These are phyloP conservation scores for Bretschneidera sinensis DNA, from an alignment of 345 rosid species.

Conservation along the genomic window DNA sequence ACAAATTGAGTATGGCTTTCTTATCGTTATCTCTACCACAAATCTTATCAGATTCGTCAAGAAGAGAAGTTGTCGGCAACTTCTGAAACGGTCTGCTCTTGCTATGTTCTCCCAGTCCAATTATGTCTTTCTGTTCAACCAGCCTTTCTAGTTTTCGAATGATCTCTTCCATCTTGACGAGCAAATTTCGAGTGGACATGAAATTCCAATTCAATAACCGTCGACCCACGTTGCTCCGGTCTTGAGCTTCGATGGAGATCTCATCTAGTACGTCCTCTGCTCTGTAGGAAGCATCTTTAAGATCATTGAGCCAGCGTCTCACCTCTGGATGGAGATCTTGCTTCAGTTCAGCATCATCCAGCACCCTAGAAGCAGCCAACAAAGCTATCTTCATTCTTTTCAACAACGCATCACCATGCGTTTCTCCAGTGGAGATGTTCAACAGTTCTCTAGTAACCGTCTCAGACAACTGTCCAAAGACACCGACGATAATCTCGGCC, in stretches of 20 bases:
- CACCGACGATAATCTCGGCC: constrained; percentile 16
- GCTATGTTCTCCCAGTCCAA: constrained; percentile 23
- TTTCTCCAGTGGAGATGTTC: constrained; percentile 13
- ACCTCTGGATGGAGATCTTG: constrained; percentile 24
- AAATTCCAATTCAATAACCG: constrained; percentile 13
- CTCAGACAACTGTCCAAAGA: constrained; percentile 17
- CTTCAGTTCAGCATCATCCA: constrained; percentile 29
- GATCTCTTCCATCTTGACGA: constrained; percentile 21
- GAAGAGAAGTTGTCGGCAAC: constrained; percentile 16
- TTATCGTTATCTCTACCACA: constrained; percentile 24
- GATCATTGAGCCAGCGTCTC: constrained; percentile 25
- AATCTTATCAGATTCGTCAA: constrained; percentile 12
- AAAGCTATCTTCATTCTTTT: constrained; percentile 27
- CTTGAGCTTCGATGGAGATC: constrained; percentile 27
- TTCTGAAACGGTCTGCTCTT: constrained; percentile 23
- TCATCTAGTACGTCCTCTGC: constrained; percentile 32
- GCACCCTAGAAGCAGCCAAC: constrained; percentile 19
- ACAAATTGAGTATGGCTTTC: constrained; percentile 12
- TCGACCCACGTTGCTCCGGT: constrained; percentile 16
- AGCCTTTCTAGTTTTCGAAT: constrained; percentile 20
- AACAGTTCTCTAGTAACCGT: constrained; percentile 25
- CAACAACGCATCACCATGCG: constrained; percentile 16
- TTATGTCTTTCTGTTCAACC: constrained; percentile 17
- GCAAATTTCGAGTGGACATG: constrained; percentile 15
- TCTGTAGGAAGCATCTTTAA: constrained; percentile 24